Evolutionary conservation across 306 rosid species (phyloP).

Genomic region (Fragaria nilgerrensis): DNA sequence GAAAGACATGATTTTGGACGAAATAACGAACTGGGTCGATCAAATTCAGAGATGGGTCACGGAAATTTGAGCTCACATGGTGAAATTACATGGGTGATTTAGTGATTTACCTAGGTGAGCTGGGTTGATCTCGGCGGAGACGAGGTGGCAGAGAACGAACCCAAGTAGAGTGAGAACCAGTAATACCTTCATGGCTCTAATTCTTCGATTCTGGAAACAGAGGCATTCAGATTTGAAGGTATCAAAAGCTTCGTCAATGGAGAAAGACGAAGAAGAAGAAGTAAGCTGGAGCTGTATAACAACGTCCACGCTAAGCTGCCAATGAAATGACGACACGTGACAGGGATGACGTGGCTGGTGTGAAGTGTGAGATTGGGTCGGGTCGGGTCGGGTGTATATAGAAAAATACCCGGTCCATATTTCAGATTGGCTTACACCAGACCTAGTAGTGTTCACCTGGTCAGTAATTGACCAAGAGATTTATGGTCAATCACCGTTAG

Average conservation of each 20-base stretch:
- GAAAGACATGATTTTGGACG: neutral
- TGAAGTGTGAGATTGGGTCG: neutral
- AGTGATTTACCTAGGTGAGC: conserved; percentile 47
- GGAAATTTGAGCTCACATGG: neutral
- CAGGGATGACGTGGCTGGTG: neutral
- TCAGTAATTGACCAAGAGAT: too few species aligned
- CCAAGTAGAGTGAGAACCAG: conserved; percentile 34
- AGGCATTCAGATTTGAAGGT: neutral
- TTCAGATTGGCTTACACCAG: neutral
- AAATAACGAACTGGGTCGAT: neutral
- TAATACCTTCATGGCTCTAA: conserved; percentile 36
- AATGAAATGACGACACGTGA: neutral
- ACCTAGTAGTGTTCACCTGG: too few species aligned
- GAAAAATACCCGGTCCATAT: neutral
- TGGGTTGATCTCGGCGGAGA: conserved; percentile 56
- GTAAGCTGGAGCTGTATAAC: neutral
- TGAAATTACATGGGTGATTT: neutral
- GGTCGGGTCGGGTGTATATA: neutral
- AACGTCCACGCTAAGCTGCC: neutral
- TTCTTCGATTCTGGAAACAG: neutral
- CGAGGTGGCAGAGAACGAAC: conserved; percentile 21
- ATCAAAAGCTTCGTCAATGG: neutral
- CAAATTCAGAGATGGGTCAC: neutral
- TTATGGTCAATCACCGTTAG: too few species aligned
- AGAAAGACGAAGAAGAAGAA: neutral